phyloP scores from a whole-genome alignment of 2,329 filamentous ascomycete genomes.

The Trichoderma atrobrunneum region DNA sequence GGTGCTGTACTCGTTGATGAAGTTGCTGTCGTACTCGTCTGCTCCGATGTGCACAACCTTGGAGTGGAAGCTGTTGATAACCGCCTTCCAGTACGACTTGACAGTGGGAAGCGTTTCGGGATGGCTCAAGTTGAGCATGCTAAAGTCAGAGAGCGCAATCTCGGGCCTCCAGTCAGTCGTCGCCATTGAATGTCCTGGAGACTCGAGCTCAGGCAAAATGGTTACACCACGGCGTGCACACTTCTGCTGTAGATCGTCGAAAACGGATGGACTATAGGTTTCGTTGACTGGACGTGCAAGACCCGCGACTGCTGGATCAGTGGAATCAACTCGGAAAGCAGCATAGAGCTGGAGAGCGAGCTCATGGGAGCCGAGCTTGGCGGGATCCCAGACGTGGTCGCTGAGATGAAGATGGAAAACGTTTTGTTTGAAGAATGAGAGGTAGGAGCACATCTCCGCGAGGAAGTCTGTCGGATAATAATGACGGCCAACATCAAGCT shows the following conservation, averaged over 20 bases:
- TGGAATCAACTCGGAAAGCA: conserved; percentile 41
- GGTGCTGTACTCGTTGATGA: conserved; percentile 49
- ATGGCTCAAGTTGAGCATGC: conserved; percentile 43
- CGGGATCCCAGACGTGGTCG: conserved; percentile 51
- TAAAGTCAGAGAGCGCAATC: conserved; percentile 44
- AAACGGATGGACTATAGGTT: conserved; percentile 34
- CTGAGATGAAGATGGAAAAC: conserved; percentile 50
- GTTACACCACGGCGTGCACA: conserved; percentile 52
- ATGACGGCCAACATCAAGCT: conserved; percentile 27
- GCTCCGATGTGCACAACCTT: conserved; percentile 56
- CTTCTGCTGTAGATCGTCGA: conserved; percentile 47
- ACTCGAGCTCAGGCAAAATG: conserved; percentile 54
- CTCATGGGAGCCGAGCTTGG: conserved; percentile 45
- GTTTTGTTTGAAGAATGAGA: conserved; percentile 48
- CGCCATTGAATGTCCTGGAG: conserved; percentile 50
- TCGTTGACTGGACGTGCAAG: conserved; percentile 45
- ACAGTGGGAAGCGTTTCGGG: conserved; percentile 52
- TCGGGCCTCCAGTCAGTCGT: conserved; percentile 56
- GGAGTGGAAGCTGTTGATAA: conserved; percentile 53
- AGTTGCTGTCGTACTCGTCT: conserved; percentile 48
- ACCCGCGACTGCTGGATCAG: conserved; percentile 26
- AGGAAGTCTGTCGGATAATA: conserved; percentile 33
- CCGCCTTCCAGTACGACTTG: conserved; percentile 50
- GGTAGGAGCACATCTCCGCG: conserved; percentile 44
- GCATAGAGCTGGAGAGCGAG: conserved; percentile 46